Evolutionary conservation across 352 stramenopile species (phyloP), one percentile per base, ranked within the genome.

Genomic region (Pelagophyceae sp.): DNA sequence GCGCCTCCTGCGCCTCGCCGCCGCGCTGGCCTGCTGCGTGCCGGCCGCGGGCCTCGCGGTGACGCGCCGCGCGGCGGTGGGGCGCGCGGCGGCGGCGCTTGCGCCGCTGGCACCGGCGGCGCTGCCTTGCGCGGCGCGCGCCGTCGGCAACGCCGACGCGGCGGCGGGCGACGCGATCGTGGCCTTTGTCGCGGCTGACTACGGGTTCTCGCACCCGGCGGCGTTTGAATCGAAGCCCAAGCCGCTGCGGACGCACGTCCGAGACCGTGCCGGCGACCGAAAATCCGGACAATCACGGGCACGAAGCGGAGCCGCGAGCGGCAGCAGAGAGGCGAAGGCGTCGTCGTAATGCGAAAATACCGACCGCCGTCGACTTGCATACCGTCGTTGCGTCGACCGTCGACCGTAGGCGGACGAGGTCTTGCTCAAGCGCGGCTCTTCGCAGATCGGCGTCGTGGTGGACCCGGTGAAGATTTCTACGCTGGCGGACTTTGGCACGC

Each of bases 361-460:
- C n/a, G n/a, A n/a, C n/a, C n/a, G n/a, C n/a, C n/a, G n/a, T n/a
- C n/a, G n/a, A n/a, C n/a, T n/a, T n/a, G n/a, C n/a, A n/a, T n/a
- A n/a, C n/a, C n/a, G n/a, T n/a, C n/a, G n/a, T n/a, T n/a, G n/a
- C n/a, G n/a, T n/a, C n/a, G n/a, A n/a, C n/a, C n/a, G n/a, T n/a
- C n/a, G n/a, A n/a, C n/a, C n/a, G n/a, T n/a, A n/a, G n/a, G n/a
- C 20, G 17, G 67, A 50, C 67, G 67, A 74, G 67, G 67, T 74
- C 27, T n/a, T 74, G 2, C 20, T 40, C 15, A 74, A 74, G 67
- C 1, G 35, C 67, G 33, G 33, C 67, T 20, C 6, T 17, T 31
- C 35, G 15, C 17, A 74, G 29, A 74, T 74, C 38, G 67, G 67
- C 35, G 67, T 74, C 67, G 67, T 74, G 35, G 67, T 74, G 17